These are phyloP conservation scores for barrel medic (Medicago truncatula) DNA, from an alignment of 306 rosid species.

Conservation along the genomic window DNA sequence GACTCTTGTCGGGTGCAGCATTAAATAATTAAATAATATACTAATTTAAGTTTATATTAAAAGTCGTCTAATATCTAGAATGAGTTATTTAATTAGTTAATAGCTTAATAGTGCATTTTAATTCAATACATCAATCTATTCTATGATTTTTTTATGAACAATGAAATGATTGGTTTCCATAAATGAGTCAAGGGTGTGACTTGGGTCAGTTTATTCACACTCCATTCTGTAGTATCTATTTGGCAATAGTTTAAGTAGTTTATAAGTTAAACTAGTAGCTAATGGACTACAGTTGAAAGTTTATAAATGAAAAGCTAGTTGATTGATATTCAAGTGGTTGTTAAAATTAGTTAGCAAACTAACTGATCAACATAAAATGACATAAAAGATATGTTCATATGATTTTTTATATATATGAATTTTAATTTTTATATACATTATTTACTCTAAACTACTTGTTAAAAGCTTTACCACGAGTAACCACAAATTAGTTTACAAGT, in stretches of 20 bases:
- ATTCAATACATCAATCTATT: constrained; percentile 1
- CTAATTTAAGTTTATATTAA: neutral
- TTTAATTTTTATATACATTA: too few relatives aligned
- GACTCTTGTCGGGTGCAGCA: too few relatives aligned
- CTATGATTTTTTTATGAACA: neutral
- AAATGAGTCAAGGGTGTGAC: neutral
- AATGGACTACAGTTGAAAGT: neutral
- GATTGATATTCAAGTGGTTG: neutral
- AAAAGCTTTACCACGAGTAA: too few relatives aligned
- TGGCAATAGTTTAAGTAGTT: neutral
- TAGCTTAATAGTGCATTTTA: neutral
- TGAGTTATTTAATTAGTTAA: neutral
- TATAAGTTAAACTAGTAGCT: neutral
- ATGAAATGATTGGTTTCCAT: neutral
- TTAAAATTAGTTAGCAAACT: neutral
- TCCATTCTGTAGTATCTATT: neutral
- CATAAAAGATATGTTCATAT: neutral
- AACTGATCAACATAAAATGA: neutral
- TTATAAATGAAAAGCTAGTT: neutral
- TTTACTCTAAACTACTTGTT: too few relatives aligned
- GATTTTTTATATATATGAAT: too few relatives aligned
- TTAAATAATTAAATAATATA: neutral
- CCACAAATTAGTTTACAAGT: too few relatives aligned
- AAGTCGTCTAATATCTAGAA: constrained; percentile 7
- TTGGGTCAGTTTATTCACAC: neutral